Evolutionary conservation across 495 filamentous ascomycete species (phyloP).

Genomic region (Pseudomonodictys pantanalensis): DNA sequence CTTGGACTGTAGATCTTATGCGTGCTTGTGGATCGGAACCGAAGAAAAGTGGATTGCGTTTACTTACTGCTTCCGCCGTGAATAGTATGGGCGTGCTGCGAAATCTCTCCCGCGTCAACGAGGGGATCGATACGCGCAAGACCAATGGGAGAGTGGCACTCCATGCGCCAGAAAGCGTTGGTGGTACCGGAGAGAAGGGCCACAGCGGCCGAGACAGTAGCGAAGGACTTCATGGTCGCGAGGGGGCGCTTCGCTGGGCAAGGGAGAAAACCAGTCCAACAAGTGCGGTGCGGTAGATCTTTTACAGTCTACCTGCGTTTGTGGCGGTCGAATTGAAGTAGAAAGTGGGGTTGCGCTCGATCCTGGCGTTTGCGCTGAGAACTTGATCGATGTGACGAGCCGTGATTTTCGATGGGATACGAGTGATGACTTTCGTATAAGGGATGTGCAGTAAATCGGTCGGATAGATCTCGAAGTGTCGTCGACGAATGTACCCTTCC

Average conservation of each 20-base stretch:
- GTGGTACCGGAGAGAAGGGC: conserved; percentile 27
- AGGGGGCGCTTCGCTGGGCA: not conserved
- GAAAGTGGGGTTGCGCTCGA: no score
- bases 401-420: no score
- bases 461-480: no score
- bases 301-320: not conserved
- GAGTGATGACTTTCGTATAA: no score
- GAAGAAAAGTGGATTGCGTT: conserved; percentile 1
- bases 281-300: not conserved
- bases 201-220: conserved; percentile 5
- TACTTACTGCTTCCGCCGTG: conserved; percentile 56
- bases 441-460: no score
- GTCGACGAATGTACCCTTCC: not conserved
- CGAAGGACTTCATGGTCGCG: conserved; percentile 20
- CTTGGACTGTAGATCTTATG: conserved; percentile 15
- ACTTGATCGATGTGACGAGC: no score
- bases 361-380: no score
- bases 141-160: conserved; percentile 66
- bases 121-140: conserved; percentile 58
- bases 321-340: not conserved
- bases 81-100: conserved; percentile 52
- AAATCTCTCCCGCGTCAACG: conserved; percentile 47
- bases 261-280: no score
- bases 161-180: conserved; percentile 84
- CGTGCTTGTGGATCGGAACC: conserved; percentile 7